Base-by-base conservation (phyloP, 2,329 filamentous ascomycete genomes). In the Stylonectria norvegica region DNA sequence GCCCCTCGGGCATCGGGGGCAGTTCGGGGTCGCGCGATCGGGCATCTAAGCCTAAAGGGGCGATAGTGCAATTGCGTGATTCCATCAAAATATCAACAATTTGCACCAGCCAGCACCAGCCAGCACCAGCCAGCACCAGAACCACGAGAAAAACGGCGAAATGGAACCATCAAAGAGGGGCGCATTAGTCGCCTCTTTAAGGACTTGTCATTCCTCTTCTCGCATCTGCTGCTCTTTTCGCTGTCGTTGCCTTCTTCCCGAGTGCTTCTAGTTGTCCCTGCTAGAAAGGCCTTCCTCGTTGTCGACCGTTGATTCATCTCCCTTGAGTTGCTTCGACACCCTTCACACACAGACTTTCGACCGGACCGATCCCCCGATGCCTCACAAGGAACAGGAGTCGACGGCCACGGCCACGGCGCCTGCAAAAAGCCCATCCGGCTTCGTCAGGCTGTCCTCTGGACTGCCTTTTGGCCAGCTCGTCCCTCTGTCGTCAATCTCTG, bases 401-500 rank as follows among this genome's bases (percentile, higher is more conserved):
- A 17, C 14, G 30, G 60, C 63, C 55, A 57, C 60, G 16, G 60
- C 63, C 55, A 57, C 60, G 16, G 42, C 36, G 42, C 40, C 43
- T 42, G 47, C 53, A 31, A 42, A 48, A 28, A 47, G 43, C 15
- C 15, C 27, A 29, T 52, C 59, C 35, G 52, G 55, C 49, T 67
- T 68, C 52, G 62, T 60, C 49, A 67, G 64, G 52, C 44, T 68
- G 51, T 77, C 76, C 20, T 73, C 76, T 29, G 75, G 66, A 43
- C 66, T 81, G 16, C 76, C 78, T 14, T 79, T 81, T 37, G 78
- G 77, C 48, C 73, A 78, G 62, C 63, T 66, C 37, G 71, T 81
- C 31, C 47, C 74, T 17, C 64, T 81, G 43, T 64, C 73, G 22
- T 71, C 76, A 56, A 86, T 97, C 64, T 83, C 78, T 45, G 93